Evolutionary conservation across 352 stramenopile species (phyloP).

Genomic region (Pythium aquatile): DNA sequence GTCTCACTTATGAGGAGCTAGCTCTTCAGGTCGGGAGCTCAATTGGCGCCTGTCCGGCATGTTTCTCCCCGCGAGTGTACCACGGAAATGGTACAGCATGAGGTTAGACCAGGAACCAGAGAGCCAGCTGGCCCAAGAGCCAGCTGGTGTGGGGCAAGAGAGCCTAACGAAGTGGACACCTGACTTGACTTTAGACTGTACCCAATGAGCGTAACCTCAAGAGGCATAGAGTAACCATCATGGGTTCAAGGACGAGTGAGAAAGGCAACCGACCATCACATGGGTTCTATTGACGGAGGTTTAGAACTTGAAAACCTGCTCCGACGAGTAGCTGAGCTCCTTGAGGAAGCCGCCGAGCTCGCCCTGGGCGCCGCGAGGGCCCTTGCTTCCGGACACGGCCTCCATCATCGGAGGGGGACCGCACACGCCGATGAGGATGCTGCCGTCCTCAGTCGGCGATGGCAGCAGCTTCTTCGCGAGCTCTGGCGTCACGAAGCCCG

Average conservation of each 20-base stretch:
- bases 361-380: constrained; percentile 71
- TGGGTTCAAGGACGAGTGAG: background rate
- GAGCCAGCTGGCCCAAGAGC: background rate
- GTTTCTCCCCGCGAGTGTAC: background rate
- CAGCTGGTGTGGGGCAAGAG: background rate
- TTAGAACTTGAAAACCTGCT: constrained; percentile 75
- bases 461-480: constrained; percentile 73
- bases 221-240: no score
- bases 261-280: background rate
- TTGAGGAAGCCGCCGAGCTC: constrained; percentile 75
- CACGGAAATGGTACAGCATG: no score
- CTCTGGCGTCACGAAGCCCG: constrained; percentile 67
- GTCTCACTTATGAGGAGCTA: background rate
- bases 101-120: background rate
- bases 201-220: no score
- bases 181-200: no score
- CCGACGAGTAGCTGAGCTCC: constrained; percentile 51
- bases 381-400: constrained; percentile 75
- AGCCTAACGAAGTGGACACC: background rate
- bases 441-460: constrained; percentile 43
- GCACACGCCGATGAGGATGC: constrained; percentile 70
- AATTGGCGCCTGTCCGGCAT: background rate
- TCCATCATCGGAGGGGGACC: constrained; percentile 83
- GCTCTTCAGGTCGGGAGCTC: background rate
- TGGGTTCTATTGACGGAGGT: no score